phyloP scores from a whole-genome alignment of 2,329 filamentous ascomycete species.

The Claviceps sp. region DNA sequence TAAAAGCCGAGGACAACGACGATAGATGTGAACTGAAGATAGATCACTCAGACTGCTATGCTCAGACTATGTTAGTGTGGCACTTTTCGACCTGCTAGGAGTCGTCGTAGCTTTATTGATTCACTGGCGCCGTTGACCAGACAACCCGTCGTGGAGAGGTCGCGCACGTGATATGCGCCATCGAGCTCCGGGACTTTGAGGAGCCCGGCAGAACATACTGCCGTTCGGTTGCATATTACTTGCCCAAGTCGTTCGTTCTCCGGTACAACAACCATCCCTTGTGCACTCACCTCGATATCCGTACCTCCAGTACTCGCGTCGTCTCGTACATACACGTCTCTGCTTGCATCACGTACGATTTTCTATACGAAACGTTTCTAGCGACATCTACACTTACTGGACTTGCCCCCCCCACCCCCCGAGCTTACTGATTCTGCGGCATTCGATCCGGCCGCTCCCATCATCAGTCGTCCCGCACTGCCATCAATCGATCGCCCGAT shows the following conservation, averaged over 20 bases:
- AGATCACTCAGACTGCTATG: background rate
- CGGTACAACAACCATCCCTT: constrained; percentile 13
- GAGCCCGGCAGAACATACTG: constrained; percentile 17
- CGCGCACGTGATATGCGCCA: constrained; percentile 14
- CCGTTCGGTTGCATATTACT: constrained; percentile 11
- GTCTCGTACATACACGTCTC: constrained; percentile 1
- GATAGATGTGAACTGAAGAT: background rate
- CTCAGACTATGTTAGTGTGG: background rate
- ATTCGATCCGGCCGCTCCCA: constrained; percentile 7
- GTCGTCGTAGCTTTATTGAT: constrained; percentile 2
- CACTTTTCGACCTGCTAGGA: background rate
- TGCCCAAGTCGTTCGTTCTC: constrained; percentile 16
- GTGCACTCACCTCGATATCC: constrained; percentile 17
- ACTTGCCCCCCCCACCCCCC: constrained; percentile 10
- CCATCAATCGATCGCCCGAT: background rate
- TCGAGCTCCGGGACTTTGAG: constrained; percentile 5
- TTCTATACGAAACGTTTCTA: background rate
- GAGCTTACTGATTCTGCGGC: constrained; percentile 13
- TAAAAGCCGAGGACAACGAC: background rate
- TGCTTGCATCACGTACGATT: constrained; percentile 3
- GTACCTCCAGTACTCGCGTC: constrained; percentile 9
- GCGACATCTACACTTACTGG: constrained; percentile 9
- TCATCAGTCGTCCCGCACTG: background rate
- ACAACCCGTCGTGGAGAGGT: constrained; percentile 5
- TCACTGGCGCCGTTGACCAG: constrained; percentile 7